Evolutionary conservation across 805 yeast genomes (phyloP), one percentile per base, ranked within the genome.

Genomic region (Wickerhamomyces pijperi): DNA sequence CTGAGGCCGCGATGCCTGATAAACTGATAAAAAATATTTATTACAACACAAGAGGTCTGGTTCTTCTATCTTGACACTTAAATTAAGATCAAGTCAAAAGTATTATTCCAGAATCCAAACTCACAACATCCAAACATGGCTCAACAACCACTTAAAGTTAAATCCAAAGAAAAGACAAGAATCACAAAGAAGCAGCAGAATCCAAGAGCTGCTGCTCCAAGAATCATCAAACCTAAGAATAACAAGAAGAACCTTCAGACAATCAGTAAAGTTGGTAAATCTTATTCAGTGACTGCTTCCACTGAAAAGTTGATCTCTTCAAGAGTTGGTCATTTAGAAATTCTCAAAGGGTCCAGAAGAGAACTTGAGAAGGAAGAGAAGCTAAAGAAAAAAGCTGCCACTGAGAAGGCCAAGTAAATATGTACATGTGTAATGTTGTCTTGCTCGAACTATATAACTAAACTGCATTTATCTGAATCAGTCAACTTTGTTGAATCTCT

Each of bases 301-400:
- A 90, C 97, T 3, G 98, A 90, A 61, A 86, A 76, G 62, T 68
- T 86, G 41, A 76, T 90, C 48, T 79, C 97, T 2, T 70, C 94
- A 41, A 73, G 90, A 57, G 97, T 90, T 7, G 98, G 98, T 19
- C 97, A 90, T 59, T 69, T 90, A 51, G 98, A 90, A 63, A 58
- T 90, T 32, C 65, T 90, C 46, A 87, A 84, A 59, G 98, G 98
- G 14, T 78, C 92, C 7, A 77, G 97, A 66, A 76, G 94, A 63
- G 76, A 82, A 50, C 42, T 84, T 15, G 95, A 85, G 55, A 82
- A 73, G 55, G 65, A 59, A 15, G 73, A 66, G 46, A 76, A 73
- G 57, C 53, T 51, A 36, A 63, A 68, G 51, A 54, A 59, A 39
- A 44, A 49, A 34, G 49, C 49, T 34, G 55, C 41, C n/a, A 49